Percentiles rank a stretch among this genome's conserved stretches.
These are phyloP conservation scores for Cladosporium sp. DNA, from an alignment of 2,329 filamentous ascomycete species.

Conservation along the genomic window DNA sequence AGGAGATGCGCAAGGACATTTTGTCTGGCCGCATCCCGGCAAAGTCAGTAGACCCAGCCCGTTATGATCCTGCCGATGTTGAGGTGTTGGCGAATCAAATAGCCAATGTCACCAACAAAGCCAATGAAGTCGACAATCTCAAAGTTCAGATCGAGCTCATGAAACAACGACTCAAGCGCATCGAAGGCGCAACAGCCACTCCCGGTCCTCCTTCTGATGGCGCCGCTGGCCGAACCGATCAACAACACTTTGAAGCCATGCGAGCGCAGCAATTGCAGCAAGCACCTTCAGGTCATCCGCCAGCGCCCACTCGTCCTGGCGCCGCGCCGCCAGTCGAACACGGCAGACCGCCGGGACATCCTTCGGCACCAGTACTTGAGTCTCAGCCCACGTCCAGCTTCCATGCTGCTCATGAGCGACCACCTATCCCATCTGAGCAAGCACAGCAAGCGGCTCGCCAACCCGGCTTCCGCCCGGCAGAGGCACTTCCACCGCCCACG, in stretches of 20 bases:
- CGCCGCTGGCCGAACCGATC: constrained; percentile 1
- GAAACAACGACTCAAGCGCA: constrained; percentile 41
- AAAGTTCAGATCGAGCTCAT: constrained; percentile 46
- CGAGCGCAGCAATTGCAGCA: constrained; percentile 6
- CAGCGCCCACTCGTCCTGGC: not conserved
- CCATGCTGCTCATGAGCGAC: constrained; percentile 3
- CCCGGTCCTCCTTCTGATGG: not conserved
- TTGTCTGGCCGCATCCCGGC: constrained; percentile 21
- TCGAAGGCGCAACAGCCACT: constrained; percentile 20
- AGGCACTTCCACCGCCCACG: constrained; percentile 16
- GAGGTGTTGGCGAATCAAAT: constrained; percentile 43
- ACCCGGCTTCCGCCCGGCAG: not conserved
- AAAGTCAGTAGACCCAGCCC: constrained; percentile 14
- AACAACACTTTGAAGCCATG: not conserved
- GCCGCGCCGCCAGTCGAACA: constrained; percentile 6
- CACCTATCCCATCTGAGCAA: not conserved
- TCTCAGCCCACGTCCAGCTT: constrained; percentile 1
- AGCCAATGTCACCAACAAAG: constrained; percentile 37
- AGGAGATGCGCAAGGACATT: constrained; percentile 34
- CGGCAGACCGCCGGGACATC: not conserved
- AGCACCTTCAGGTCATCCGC: not conserved
- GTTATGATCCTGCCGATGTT: constrained; percentile 34
- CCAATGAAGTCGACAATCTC: constrained; percentile 44
- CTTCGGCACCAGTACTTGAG: constrained; percentile 5
- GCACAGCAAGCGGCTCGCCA: constrained; percentile 2